Evolutionary conservation across 2,329 filamentous ascomycete species (phyloP).

Genomic region (Alternaria angustiovoidea): DNA sequence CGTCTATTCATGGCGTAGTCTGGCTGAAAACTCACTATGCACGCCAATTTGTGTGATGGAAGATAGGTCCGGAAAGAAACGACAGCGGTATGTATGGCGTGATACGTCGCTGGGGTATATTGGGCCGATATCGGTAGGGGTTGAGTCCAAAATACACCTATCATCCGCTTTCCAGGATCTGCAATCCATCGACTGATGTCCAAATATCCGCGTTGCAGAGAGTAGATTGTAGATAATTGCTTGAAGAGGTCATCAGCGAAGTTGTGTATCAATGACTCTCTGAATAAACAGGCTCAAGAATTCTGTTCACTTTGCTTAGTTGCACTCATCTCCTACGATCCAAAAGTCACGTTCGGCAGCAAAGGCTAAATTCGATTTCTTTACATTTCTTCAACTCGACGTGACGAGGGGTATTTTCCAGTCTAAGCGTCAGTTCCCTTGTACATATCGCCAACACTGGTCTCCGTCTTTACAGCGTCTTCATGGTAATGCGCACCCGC

Average conservation of each 20-base stretch:
- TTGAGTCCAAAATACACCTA: rapidly evolving
- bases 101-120: too few relatives aligned
- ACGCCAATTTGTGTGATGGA: too few relatives aligned
- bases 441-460: constrained; percentile 14
- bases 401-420: neutral
- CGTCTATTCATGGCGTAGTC: too few relatives aligned
- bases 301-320: neutral
- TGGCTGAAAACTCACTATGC: too few relatives aligned
- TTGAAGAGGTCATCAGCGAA: neutral
- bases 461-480: constrained; percentile 14
- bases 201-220: too few relatives aligned
- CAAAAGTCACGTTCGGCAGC: neutral
- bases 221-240: too few relatives aligned
- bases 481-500: constrained; percentile 16
- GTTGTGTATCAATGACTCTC: neutral
- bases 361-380: neutral
- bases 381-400: neutral
- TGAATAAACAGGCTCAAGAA: neutral
- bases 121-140: too few relatives aligned
- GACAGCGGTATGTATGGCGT: neutral
- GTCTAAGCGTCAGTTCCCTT: constrained; percentile 16
- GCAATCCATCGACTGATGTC: too few relatives aligned
- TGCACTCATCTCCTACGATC: neutral
- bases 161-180: too few relatives aligned
- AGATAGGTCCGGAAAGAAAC: too few relatives aligned